These are phyloP conservation scores for Aspergillus alliaceus DNA, from an alignment of 2,329 filamentous ascomycete species.

Conservation along the genomic window DNA sequence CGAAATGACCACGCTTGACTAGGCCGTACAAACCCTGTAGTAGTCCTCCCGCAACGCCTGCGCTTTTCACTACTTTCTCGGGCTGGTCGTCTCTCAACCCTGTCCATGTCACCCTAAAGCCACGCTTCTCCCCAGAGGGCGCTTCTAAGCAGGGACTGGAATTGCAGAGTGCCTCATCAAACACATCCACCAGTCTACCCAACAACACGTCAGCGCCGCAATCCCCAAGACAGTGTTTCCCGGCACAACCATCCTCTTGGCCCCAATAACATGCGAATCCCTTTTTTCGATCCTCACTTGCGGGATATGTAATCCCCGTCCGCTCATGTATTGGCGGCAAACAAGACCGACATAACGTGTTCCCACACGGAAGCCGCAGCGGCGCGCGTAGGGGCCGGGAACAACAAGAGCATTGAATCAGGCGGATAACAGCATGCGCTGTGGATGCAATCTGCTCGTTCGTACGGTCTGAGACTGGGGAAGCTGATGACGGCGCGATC, in stretches of 20 bases:
- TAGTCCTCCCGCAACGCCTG: slow-evolving; percentile 12
- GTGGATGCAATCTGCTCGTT: background rate
- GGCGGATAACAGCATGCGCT: slow-evolving; percentile 63
- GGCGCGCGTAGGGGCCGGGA: slow-evolving; percentile 67
- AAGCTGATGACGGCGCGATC: background rate
- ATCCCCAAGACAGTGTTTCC: slow-evolving; percentile 74
- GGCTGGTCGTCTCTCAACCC: slow-evolving; percentile 20
- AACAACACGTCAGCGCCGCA: slow-evolving; percentile 76
- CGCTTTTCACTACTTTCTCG: slow-evolving; percentile 45
- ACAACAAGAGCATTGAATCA: slow-evolving; percentile 77
- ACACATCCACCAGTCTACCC: slow-evolving; percentile 65
- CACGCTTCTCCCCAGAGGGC: slow-evolving; percentile 22
- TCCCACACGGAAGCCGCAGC: slow-evolving; percentile 77
- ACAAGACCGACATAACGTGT: slow-evolving; percentile 73
- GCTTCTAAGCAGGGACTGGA: background rate
- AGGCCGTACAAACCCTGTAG: slow-evolving; percentile 67
- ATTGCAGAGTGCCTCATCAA: slow-evolving; percentile 42
- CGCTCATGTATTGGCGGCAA: slow-evolving; percentile 67
- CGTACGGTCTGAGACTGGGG: background rate
- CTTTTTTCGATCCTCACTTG: slow-evolving; percentile 62
- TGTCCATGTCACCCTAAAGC: slow-evolving; percentile 23
- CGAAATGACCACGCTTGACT: slow-evolving; percentile 61
- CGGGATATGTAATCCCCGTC: slow-evolving; percentile 75
- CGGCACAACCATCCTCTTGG: slow-evolving; percentile 52
- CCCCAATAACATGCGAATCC: slow-evolving; percentile 71